A percentile compares a stretch with the other conserved stretches of the same genome.
Evolutionary conservation across 768 basidiomycete genomes (phyloP).

Genomic region (Hortiboletus campestris): DNA sequence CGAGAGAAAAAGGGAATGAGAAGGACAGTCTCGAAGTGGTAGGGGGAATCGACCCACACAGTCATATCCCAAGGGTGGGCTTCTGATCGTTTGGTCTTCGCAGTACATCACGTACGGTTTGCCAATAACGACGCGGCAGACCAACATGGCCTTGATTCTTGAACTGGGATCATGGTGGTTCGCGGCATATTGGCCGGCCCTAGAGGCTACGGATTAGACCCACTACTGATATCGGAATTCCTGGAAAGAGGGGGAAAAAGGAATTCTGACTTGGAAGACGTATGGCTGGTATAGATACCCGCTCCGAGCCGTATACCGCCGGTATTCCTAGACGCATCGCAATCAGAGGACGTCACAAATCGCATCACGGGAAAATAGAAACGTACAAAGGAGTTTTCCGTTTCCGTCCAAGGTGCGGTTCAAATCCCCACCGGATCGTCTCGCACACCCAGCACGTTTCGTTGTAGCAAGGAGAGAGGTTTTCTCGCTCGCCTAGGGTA

Average conservation of each 20-base stretch:
- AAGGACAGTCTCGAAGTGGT: neutral
- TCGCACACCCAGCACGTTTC: slow-evolving; percentile 19
- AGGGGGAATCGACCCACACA: slow-evolving; percentile 14
- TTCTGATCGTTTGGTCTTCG: slow-evolving; percentile 12
- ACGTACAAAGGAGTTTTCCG: slow-evolving; percentile 11
- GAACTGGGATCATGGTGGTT: slow-evolving; percentile 11
- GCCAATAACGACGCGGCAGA: slow-evolving; percentile 26
- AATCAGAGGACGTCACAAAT: slow-evolving; percentile 6
- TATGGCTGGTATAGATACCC: slow-evolving; percentile 22
- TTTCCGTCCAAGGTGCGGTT: slow-evolving; percentile 21
- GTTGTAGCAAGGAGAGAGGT: slow-evolving; percentile 13
- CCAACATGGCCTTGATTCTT: slow-evolving; percentile 18
- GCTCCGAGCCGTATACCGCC: slow-evolving; percentile 24
- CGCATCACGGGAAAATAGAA: neutral
- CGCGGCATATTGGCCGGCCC: slow-evolving; percentile 17
- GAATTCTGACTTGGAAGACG: slow-evolving; percentile 23
- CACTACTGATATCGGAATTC: neutral
- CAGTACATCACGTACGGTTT: neutral
- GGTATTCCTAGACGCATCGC: neutral
- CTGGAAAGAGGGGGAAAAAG: neutral
- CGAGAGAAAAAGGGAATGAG: neutral
- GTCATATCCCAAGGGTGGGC: slow-evolving; percentile 20
- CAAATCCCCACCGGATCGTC: slow-evolving; percentile 22
- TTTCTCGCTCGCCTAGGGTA: slow-evolving; percentile 20
- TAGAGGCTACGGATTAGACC: slow-evolving; percentile 6